These are phyloP conservation scores for Coemansia sp. DNA, from an alignment of 192 early-diverging fungal genomes.

Conservation along the genomic window DNA sequence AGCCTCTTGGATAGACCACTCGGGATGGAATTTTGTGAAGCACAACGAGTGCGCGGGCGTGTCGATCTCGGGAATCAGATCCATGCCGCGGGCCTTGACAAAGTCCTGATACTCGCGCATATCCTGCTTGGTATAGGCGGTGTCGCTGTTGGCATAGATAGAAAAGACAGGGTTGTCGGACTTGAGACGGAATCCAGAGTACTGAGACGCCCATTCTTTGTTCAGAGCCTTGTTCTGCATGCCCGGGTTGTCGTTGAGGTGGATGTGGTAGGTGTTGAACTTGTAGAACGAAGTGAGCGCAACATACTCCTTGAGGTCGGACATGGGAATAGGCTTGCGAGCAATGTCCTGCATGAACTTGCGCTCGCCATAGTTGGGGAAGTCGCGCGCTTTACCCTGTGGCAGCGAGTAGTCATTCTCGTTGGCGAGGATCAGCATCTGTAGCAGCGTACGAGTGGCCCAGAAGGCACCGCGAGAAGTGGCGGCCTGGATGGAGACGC, in stretches of 20 bases:
- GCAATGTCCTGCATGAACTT: slow-evolving; percentile 52
- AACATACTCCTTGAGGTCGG: slow-evolving; percentile 46
- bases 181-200: slow-evolving; percentile 50
- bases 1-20: slow-evolving; percentile 39
- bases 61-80: slow-evolving; percentile 52
- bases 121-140: slow-evolving; percentile 45
- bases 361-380: slow-evolving; percentile 50
- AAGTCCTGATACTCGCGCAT: slow-evolving; percentile 50
- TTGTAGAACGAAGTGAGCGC: slow-evolving; percentile 52
- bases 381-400: slow-evolving; percentile 42
- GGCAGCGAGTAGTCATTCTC: slow-evolving; percentile 37
- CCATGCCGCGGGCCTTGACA: slow-evolving; percentile 44
- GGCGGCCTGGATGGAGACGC: slow-evolving; percentile 31
- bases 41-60: slow-evolving; percentile 50
- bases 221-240: slow-evolving; percentile 29
- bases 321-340: slow-evolving; percentile 49
- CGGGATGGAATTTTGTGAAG: slow-evolving; percentile 53
- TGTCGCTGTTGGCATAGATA: slow-evolving; percentile 44
- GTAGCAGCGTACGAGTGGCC: slow-evolving; percentile 47
- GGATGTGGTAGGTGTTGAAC: slow-evolving; percentile 52
- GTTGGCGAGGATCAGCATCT: slow-evolving; percentile 51
- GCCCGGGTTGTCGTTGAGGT: slow-evolving; percentile 51
- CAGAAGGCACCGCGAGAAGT: slow-evolving; percentile 51
- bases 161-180: slow-evolving; percentile 42
- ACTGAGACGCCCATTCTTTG: slow-evolving; percentile 39